Evolutionary conservation across 306 rosid species (phyloP).

Genomic region (Cicer pinnatifidum): DNA sequence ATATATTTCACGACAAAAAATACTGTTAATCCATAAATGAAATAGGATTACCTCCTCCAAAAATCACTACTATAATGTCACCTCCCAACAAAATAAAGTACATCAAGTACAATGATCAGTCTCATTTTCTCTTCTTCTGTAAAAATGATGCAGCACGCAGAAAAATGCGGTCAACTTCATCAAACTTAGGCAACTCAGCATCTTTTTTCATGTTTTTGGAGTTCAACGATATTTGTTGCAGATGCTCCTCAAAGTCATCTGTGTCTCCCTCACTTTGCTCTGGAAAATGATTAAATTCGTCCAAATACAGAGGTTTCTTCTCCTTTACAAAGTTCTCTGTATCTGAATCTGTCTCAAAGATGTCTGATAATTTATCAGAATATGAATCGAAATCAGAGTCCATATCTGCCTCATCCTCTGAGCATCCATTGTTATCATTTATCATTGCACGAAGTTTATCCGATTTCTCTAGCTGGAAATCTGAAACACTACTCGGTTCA

Average conservation of each 20-base stretch:
- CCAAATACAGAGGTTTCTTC: slow-evolving; percentile 75
- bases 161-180: slow-evolving; percentile 80
- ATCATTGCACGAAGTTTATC: slow-evolving; percentile 49
- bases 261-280: slow-evolving; percentile 51
- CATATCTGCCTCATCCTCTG: slow-evolving; percentile 55
- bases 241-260: slow-evolving; percentile 75
- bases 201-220: slow-evolving; percentile 55
- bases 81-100: too few species aligned
- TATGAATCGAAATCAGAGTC: slow-evolving; percentile 59
- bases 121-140: slow-evolving; percentile 63
- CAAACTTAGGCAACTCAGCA: slow-evolving; percentile 54
- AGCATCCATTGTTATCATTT: slow-evolving; percentile 40
- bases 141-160: slow-evolving; percentile 74
- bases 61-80: too few species aligned
- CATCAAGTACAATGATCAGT: background rate
- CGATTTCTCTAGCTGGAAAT: slow-evolving; percentile 45
- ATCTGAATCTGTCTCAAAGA: slow-evolving; percentile 78
- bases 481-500: slow-evolving; percentile 48
- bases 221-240: slow-evolving; percentile 63
- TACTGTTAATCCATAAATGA: too few species aligned
- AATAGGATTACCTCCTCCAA: too few species aligned
- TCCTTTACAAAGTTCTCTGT: slow-evolving; percentile 52
- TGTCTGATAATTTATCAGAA: slow-evolving; percentile 71
- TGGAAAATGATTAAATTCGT: slow-evolving; percentile 71
- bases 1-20: too few species aligned